Conservation (phyloP, 2,329 filamentous ascomycete genomes). For the Blastomyces percursus region DNA sequence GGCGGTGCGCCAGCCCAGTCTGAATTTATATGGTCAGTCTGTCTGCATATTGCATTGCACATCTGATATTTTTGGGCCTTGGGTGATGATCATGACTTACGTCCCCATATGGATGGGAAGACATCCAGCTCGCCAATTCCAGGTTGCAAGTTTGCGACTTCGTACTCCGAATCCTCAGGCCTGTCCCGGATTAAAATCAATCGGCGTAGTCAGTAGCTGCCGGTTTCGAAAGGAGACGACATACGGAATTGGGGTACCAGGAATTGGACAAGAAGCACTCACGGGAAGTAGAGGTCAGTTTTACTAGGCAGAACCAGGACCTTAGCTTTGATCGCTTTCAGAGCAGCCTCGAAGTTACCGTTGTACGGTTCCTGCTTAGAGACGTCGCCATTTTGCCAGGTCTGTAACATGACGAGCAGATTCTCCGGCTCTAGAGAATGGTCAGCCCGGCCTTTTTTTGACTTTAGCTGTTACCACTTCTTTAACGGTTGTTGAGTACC, state of each 20-base stretch:
- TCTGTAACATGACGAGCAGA: slow-evolving; percentile 61
- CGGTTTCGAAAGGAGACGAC: background rate
- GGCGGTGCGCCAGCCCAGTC: slow-evolving; percentile 59
- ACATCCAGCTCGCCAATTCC: slow-evolving; percentile 46
- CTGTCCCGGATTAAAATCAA: slow-evolving; percentile 26
- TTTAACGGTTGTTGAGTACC: slow-evolving; percentile 25
- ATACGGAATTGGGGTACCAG: background rate
- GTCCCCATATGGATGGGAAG: slow-evolving; percentile 56
- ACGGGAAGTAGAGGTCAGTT: slow-evolving; percentile 73
- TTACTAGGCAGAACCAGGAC: slow-evolving; percentile 59
- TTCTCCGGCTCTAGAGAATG: slow-evolving; percentile 54
- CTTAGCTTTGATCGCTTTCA: slow-evolving; percentile 61
- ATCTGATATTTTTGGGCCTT: background rate
- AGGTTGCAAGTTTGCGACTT: slow-evolving; percentile 52
- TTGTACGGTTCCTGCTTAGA: slow-evolving; percentile 59
- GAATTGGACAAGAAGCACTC: slow-evolving; percentile 20
- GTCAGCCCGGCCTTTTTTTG: background rate
- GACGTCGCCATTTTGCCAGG: slow-evolving; percentile 65
- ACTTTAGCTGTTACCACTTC: background rate
- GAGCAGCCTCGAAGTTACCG: slow-evolving; percentile 52
- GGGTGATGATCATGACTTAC: slow-evolving; percentile 27
- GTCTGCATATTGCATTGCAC: background rate
- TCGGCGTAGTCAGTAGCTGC: background rate
- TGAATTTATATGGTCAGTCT: slow-evolving; percentile 16
- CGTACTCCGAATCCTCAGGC: slow-evolving; percentile 65